Evolutionary conservation across 345 rosid species (phyloP), one percentile per base, ranked within the genome.

Genomic region (Diplotaxis tenuifolia): DNA sequence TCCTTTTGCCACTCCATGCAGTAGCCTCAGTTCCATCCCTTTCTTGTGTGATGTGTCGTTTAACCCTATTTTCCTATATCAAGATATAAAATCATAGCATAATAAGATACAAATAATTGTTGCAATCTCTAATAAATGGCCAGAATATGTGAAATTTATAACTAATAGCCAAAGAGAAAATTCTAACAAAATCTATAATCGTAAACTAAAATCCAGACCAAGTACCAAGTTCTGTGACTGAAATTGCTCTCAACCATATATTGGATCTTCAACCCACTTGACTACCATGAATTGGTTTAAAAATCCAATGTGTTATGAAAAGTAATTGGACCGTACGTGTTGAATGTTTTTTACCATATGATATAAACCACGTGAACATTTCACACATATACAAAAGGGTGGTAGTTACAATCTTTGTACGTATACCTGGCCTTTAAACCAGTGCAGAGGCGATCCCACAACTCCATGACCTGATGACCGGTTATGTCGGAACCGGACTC

Each of bases 371-470:
- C 14, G 19, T 45, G 47, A 70, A 36, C 16, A 14, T 59, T 70
- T 47, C 59, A 71, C 14, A 60, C 36, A 45, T 50, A 50, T 18
- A 36, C 21, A 12, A 16, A 16, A 19, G 25, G 5, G 23, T n/a
- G 18, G 45, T 8, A 47, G 2, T 12, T 15, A 12, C 38, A 64
- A 38, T 65, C 8, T 15, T 40, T 19, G 8, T 54, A 54, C 59
- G 59, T 76, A 72, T 38, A 93, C 98, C 96, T 91, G 72, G 96
- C 97, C 77, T 79, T 84, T 56, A 94, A 72, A 38, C 87, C 86
- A 1, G 82, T 80, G 79, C 97, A 94, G 23, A 91, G 64, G n/a
- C 96, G 96, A 70, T 91, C 96, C 96, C 96, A 91, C 54, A 94
- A 84, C 4, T 87, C 89, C 91, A 94, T 91, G 83, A 94, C 68